phyloP scores from a whole-genome alignment of 768 basidiomycete species.

The Podaxis sp. region DNA sequence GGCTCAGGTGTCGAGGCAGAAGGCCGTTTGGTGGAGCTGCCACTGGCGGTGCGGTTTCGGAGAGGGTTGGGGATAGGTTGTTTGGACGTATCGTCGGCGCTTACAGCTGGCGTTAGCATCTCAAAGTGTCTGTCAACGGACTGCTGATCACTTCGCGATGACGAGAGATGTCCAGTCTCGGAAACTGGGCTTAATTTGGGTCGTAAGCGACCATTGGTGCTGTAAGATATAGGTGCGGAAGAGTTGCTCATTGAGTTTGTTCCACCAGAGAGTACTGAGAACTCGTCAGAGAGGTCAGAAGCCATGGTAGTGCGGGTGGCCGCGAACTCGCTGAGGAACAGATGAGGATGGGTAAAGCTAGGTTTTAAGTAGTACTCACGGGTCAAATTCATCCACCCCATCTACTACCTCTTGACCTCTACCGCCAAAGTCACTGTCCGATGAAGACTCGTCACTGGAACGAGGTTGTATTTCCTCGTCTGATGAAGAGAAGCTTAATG shows the following conservation, averaged over 20 bases:
- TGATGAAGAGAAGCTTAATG: slow-evolving; percentile 50
- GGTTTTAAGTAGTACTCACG: slow-evolving; percentile 45
- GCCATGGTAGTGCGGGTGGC: slow-evolving; percentile 52
- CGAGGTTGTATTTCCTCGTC: slow-evolving; percentile 49
- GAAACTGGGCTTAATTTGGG: slow-evolving; percentile 64
- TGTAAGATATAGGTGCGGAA: slow-evolving; percentile 51
- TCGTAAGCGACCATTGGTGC: slow-evolving; percentile 38
- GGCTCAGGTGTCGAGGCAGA: slow-evolving; percentile 14
- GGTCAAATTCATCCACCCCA: slow-evolving; percentile 78
- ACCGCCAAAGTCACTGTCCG: slow-evolving; percentile 50
- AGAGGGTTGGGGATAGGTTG: slow-evolving; percentile 25
- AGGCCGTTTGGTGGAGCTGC: slow-evolving; percentile 14
- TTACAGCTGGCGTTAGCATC: slow-evolving; percentile 26
- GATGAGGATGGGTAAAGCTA: not conserved
- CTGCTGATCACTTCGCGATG: slow-evolving; percentile 3
- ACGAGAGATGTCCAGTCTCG: slow-evolving; percentile 31
- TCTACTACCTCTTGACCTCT: slow-evolving; percentile 50
- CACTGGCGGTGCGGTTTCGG: slow-evolving; percentile 23
- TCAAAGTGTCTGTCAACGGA: slow-evolving; percentile 20
- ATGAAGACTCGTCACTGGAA: slow-evolving; percentile 46
- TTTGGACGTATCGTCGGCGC: slow-evolving; percentile 18
- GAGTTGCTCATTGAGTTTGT: slow-evolving; percentile 55
- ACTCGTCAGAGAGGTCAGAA: slow-evolving; percentile 63
- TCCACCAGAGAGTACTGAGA: slow-evolving; percentile 56
- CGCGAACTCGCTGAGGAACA: slow-evolving; percentile 59